These are phyloP conservation scores for Exophiala phaeomuriformis DNA, from an alignment of 2,329 filamentous ascomycete species.

Conservation along the genomic window DNA sequence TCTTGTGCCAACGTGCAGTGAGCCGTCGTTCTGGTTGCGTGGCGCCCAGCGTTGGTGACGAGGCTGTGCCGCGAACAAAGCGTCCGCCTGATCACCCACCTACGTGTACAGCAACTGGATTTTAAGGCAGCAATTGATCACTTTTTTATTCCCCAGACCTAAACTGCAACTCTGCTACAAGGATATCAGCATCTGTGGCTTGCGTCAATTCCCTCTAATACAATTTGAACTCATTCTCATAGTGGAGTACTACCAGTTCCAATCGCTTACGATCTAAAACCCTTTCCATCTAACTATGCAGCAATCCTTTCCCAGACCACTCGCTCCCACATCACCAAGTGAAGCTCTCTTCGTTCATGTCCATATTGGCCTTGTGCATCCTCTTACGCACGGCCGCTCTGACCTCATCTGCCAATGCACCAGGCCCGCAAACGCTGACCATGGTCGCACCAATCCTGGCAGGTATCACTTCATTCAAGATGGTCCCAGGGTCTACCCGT, in stretches of 20 bases:
- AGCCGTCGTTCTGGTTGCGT: neutral
- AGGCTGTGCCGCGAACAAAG: neutral
- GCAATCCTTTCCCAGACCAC: neutral
- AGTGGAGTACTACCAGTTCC: no score
- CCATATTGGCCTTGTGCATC: conserved; percentile 47
- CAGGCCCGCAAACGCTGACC: conserved; percentile 57
- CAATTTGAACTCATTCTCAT: no score
- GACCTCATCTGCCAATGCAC: conserved; percentile 57
- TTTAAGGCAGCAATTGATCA: no score
- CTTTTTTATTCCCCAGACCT: no score
- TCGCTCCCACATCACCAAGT: conserved; percentile 44
- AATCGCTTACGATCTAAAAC: no score
- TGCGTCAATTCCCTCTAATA: no score
- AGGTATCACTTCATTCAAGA: conserved; percentile 52
- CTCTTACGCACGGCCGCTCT: conserved; percentile 47
- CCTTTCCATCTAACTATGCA: no score
- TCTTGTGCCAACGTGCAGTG: neutral
- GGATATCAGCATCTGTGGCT: no score
- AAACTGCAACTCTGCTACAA: no score
- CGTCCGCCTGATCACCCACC: no score
- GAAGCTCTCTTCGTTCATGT: conserved; percentile 61
- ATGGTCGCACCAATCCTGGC: conserved; percentile 52
- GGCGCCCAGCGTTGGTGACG: neutral
- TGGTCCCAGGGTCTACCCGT: conserved; percentile 48
- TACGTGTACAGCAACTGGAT: no score